Evolutionary conservation across 306 rosid species (phyloP).

Genomic region (Notholithocarpus densiflorus): DNA sequence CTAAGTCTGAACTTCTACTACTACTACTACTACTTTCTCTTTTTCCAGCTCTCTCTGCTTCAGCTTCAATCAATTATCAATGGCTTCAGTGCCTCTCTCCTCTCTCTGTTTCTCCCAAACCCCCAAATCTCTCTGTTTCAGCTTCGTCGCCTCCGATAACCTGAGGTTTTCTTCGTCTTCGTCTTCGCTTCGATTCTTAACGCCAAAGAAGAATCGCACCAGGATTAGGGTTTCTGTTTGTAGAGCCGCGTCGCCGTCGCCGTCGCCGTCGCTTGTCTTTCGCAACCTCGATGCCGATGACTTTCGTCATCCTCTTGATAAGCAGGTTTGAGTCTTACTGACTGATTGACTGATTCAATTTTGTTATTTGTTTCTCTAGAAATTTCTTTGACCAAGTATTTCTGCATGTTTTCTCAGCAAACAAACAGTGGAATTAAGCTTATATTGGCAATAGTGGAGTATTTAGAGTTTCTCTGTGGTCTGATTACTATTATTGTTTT

Average conservation of each 20-base stretch:
- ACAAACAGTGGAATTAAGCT: neutral
- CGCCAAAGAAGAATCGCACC: slow-evolving; percentile 22
- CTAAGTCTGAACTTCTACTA: neutral
- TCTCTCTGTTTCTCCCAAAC: slow-evolving; percentile 42
- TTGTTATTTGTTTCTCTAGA: neutral
- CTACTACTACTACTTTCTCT: neutral
- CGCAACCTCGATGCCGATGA: slow-evolving; percentile 91
- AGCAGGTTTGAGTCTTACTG: slow-evolving; percentile 48
- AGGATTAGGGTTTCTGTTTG: slow-evolving; percentile 27
- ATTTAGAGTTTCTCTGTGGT: slow-evolving; percentile 3
- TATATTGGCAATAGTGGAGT: neutral
- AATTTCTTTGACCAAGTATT: neutral
- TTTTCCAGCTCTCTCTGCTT: neutral
- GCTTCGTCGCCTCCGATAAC: slow-evolving; percentile 28
- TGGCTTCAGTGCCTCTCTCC: slow-evolving; percentile 66
- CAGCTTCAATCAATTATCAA: slow-evolving; percentile 21
- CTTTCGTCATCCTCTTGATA: slow-evolving; percentile 91
- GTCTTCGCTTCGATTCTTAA: slow-evolving; percentile 15
- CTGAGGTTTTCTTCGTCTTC: slow-evolving; percentile 18
- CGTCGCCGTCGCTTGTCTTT: slow-evolving; percentile 36
- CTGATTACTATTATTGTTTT: neutral
- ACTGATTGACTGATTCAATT: neutral
- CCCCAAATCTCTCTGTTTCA: slow-evolving; percentile 23
- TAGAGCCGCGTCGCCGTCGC: slow-evolving; percentile 39
- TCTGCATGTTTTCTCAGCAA: neutral